Percentiles rank a stretch among this genome's conserved stretches.
These are phyloP conservation scores for Schizosaccharomyces lindneri DNA, from an alignment of 805 yeast species.

Conservation along the genomic window DNA sequence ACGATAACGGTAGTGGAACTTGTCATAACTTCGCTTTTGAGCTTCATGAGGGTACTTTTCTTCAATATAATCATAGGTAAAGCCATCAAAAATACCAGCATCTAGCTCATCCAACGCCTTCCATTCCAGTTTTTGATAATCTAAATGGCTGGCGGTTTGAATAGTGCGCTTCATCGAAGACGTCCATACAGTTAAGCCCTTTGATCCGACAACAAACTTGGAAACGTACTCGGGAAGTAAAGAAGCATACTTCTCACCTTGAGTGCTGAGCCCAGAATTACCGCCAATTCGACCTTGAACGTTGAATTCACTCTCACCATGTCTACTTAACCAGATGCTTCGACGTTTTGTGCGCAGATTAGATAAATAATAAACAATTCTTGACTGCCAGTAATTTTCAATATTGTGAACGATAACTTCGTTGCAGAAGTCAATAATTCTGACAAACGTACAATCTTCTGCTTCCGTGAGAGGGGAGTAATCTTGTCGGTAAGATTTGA, in stretches of 20 bases:
- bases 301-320: slow-evolving; percentile 84
- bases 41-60: slow-evolving; percentile 74
- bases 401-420: slow-evolving; percentile 74
- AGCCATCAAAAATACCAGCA: slow-evolving; percentile 93
- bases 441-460: slow-evolving; percentile 46
- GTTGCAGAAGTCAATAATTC: slow-evolving; percentile 63
- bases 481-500: slow-evolving; percentile 41
- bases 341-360: slow-evolving; percentile 83
- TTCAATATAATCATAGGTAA: slow-evolving; percentile 86
- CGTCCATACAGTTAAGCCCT: slow-evolving; percentile 75
- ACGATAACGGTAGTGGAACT: slow-evolving; percentile 75
- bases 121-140: slow-evolving; percentile 72
- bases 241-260: slow-evolving; percentile 65
- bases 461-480: slow-evolving; percentile 52
- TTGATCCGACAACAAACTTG: slow-evolving; percentile 26
- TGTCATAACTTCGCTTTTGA: slow-evolving; percentile 83
- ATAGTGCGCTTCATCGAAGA: slow-evolving; percentile 77
- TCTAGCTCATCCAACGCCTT: slow-evolving; percentile 91
- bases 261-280: slow-evolving; percentile 57
- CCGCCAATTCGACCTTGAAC: slow-evolving; percentile 91
- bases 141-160: slow-evolving; percentile 66
- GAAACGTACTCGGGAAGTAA: slow-evolving; percentile 56
- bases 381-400: slow-evolving; percentile 66
- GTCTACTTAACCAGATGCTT: slow-evolving; percentile 79
- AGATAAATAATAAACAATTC: slow-evolving; percentile 90